Base-by-base conservation (phyloP, 176 grass and related monocot genomes). In the Oryza glumipatula region DNA sequence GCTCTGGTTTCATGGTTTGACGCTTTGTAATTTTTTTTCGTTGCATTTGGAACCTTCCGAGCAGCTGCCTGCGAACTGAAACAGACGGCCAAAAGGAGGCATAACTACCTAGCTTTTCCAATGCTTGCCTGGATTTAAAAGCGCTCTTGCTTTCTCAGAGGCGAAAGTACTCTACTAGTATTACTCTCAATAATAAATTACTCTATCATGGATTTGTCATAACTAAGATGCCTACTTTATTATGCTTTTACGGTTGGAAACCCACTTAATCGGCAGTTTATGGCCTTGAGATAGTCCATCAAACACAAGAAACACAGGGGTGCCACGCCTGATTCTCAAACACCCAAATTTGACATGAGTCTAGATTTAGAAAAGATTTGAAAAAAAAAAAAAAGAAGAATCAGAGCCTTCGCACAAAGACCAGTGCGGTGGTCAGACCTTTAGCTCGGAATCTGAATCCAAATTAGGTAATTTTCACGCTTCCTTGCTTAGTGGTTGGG, bases 1-100 rank as follows among this genome's bases (percentile, higher is more conserved):
- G 61, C 56, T 33, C 16, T 19, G 70, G 4, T 64, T 45, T 46
- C 15, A 63, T 19, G 70, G 4, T 64, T 45, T 46, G 22, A 63
- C 16, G 6, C 3, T 63, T 72, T 30, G 0, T 22, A 5, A 46
- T 21, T 3, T 54, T 3, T 33, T 3, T 9, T 33, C 1, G 10
- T 21, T 6, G 68, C 22, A 19, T 74, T 49, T 9, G 10, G 69
- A 66, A 80, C 61, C 61, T 80, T 86, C 70, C n/a, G 7, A 80
- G 52, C 22, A 51, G 26, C 10, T 15, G 52, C 21, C n/a, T 70
- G 36, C 13, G 48, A 0, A 17, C 19, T n/a, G 15, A 48, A 70
- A 78, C 1, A 60, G 48, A 21, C 5, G 36, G 1, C 14, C 6
- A 19, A 11, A 7, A 17, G 12, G 14, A 21, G 54, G 19, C 54